Evolutionary conservation across 192 early-diverging fungal genomes (phyloP), one percentile per base, ranked within the genome.

Genomic region (Linderina pennispora): DNA sequence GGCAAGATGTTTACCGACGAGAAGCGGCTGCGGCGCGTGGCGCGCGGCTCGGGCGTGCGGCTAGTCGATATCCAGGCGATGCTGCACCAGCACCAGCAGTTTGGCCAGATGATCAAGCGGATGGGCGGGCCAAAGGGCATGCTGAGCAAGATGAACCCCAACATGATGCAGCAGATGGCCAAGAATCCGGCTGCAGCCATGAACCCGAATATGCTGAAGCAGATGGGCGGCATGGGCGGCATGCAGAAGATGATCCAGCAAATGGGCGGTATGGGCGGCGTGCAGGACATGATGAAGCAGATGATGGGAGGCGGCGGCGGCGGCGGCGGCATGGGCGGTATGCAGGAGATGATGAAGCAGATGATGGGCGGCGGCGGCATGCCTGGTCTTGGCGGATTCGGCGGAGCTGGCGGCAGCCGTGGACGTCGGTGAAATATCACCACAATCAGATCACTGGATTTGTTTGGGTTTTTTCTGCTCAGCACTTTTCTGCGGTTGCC

Each of bases 51-150:
- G 8, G 94, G 94, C 5, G 81, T 87, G n/a, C 77, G 71, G 2
- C 82, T 84, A 3, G 70, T 78, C 20, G 91, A 92, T 56, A 82
- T 96, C 2, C 87, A 92, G 61, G 87, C 87, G 39, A 55, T 96
- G n/a, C 59, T 94, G 44, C 45, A 74, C 39, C 85, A 88, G 55
- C 82, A 84, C 57, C 77, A 77, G 43, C 69, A 79, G 58, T 91
- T 93, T 65, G 84, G 85, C 1, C 83, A 83, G 36, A 84, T 94
- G 58, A 82, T 96, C 46, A 96, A 96, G 79, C 81, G 75, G 40
- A 89, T 96, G 89, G 92, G 92, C 43, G 93, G 92, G 7, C 87
- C 78, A 45, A 89, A 92, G 52, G 88, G 87, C 25, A 66, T 93
- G 41, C 50, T 96, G 48, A 80, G 82, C 57, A 73, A 77, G 38